Evolutionary conservation across 2,329 filamentous ascomycete species (phyloP).

Genomic region (Apiospora koreana): DNA sequence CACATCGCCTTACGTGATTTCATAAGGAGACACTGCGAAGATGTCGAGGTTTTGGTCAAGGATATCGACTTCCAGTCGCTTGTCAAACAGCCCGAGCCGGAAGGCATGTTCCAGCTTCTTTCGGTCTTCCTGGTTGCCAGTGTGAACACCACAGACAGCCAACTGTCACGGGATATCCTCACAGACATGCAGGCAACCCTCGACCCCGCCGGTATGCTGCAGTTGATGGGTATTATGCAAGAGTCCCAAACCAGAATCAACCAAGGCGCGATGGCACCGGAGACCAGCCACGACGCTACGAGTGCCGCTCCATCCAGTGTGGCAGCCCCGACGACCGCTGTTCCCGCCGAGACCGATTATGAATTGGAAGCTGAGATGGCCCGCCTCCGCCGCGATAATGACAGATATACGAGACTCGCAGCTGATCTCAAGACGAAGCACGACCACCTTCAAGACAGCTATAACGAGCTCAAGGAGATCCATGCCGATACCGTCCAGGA

Average conservation of each 20-base stretch:
- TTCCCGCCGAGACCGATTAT: slow-evolving; percentile 48
- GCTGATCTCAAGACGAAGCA: slow-evolving; percentile 61
- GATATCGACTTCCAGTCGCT: slow-evolving; percentile 59
- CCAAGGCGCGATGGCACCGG: slow-evolving; percentile 37
- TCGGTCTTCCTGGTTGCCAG: slow-evolving; percentile 66
- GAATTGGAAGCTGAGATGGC: slow-evolving; percentile 58
- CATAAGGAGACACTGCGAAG: slow-evolving; percentile 53
- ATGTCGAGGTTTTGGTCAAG: slow-evolving; percentile 53
- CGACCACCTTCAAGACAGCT: slow-evolving; percentile 59
- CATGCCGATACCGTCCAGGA: slow-evolving; percentile 61
- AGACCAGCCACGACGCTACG: slow-evolving; percentile 14
- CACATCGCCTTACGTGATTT: slow-evolving; percentile 57
- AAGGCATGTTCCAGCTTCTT: slow-evolving; percentile 59
- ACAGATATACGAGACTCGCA: slow-evolving; percentile 55
- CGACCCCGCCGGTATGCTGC: slow-evolving; percentile 35
- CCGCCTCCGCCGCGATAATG: slow-evolving; percentile 50
- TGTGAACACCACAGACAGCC: slow-evolving; percentile 56
- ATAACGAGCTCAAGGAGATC: slow-evolving; percentile 59
- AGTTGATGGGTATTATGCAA: slow-evolving; percentile 22
- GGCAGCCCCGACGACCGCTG: slow-evolving; percentile 35
- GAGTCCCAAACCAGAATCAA: slow-evolving; percentile 29
- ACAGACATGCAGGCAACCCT: slow-evolving; percentile 41
- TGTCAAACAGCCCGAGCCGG: slow-evolving; percentile 55
- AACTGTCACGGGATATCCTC: slow-evolving; percentile 52
- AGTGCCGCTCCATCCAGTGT: slow-evolving; percentile 33